These are phyloP conservation scores for Penicillium sp. DNA, from an alignment of 2,329 filamentous ascomycete species.

Conservation along the genomic window DNA sequence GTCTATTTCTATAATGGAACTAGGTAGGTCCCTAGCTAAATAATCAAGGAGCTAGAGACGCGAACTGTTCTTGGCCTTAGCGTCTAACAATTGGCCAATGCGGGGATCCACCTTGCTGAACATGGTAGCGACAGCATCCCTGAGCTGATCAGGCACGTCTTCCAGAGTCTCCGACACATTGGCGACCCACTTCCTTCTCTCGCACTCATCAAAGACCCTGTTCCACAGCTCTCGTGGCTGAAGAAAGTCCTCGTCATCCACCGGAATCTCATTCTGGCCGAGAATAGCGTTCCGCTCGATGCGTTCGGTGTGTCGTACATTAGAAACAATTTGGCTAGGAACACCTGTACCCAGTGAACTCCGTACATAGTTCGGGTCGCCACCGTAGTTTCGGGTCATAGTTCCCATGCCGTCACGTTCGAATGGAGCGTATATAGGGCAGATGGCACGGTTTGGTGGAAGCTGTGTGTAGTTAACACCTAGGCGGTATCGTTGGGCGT, in stretches of 20 bases:
- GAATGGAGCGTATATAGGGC: slow-evolving; percentile 52
- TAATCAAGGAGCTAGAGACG: not conserved
- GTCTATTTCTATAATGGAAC: not conserved
- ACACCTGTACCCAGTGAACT: slow-evolving; percentile 23
- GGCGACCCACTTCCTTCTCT: slow-evolving; percentile 18
- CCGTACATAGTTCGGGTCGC: slow-evolving; percentile 55
- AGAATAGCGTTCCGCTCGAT: slow-evolving; percentile 18
- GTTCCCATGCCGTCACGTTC: slow-evolving; percentile 39
- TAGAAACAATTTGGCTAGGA: slow-evolving; percentile 11
- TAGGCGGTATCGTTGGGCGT: slow-evolving; percentile 45
- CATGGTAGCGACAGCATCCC: slow-evolving; percentile 10
- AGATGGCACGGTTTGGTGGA: slow-evolving; percentile 37
- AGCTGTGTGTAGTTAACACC: slow-evolving; percentile 42
- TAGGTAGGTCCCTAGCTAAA: not conserved
- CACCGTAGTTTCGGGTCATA: slow-evolving; percentile 54
- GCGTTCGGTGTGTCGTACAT: slow-evolving; percentile 21
- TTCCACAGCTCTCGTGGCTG: slow-evolving; percentile 32
- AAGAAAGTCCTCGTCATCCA: slow-evolving; percentile 30
- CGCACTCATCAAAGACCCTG: slow-evolving; percentile 24
- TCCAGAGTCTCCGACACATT: slow-evolving; percentile 25
- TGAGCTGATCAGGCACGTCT: slow-evolving; percentile 18
- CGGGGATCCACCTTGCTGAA: slow-evolving; percentile 12
- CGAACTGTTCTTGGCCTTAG: not conserved
- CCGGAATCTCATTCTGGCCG: slow-evolving; percentile 22
- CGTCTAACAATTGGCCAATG: slow-evolving; percentile 14